Percentiles rank a stretch among this genome's conserved stretches.
phyloP scores from a whole-genome alignment of 2,329 filamentous ascomycete species.

The Diplodia scrobiculata region DNA sequence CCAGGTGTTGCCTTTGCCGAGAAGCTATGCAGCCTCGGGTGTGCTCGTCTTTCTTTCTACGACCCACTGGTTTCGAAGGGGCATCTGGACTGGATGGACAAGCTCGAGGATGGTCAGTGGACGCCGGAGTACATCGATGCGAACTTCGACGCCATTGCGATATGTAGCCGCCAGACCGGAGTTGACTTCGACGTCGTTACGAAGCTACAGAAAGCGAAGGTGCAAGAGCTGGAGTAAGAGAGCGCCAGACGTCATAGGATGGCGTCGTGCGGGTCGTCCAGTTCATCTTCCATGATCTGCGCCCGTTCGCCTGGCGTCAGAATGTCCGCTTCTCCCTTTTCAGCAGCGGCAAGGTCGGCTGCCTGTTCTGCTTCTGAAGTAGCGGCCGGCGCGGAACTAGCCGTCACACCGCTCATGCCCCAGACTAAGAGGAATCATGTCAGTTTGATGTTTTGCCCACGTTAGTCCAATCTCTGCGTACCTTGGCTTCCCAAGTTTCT shows the following conservation, averaged over 20 bases:
- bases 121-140: conserved; percentile 41
- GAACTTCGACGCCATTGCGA: conserved; percentile 50
- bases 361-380: conserved; percentile 24
- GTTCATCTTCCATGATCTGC: background rate
- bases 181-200: conserved; percentile 49
- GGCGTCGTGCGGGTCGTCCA: conserved; percentile 2
- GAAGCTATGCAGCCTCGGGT: conserved; percentile 39
- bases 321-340: conserved; percentile 3
- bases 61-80: conserved; percentile 52
- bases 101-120: conserved; percentile 49
- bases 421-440: background rate
- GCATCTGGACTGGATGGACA: conserved; percentile 47
- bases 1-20: conserved; percentile 51
- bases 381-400: conserved; percentile 18
- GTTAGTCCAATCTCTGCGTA: background rate
- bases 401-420: conserved; percentile 24
- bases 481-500: conserved; percentile 34
- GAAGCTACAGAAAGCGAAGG: conserved; percentile 38
- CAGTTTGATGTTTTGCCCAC: background rate
- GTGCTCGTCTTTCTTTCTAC: conserved; percentile 50
- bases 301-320: background rate
- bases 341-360: conserved; percentile 1
- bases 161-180: conserved; percentile 49
- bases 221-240: conserved; percentile 37
- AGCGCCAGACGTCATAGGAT: background rate